Base-by-base conservation (phyloP, 1,284 basidiomycete genomes). In the Cryptococcus deneoformans region DNA sequence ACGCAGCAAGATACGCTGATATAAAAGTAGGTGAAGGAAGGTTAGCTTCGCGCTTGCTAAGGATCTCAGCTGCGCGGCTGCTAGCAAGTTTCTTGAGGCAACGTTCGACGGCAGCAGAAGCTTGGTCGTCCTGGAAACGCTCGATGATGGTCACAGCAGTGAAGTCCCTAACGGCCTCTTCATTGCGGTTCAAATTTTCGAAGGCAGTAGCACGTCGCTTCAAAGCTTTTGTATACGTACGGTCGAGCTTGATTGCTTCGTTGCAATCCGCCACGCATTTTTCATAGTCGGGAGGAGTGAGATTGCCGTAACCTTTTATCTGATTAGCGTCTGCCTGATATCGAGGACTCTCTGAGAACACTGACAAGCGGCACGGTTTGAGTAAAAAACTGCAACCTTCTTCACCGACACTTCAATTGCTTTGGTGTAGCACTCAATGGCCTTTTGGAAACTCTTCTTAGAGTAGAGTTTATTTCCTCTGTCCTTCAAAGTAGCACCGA, bases 91-190 rank as follows among this genome's bases (percentile, higher is more conserved):
- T 87, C 80, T 94, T 95, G 67, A 99, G 79, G 44, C 96, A 92
- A 45, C 93, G 86, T 78, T 99, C 96, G 11, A 99, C 92, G 1
- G 89, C 81, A 57, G 86, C 83, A 6, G 89, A 86, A 3, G 92
- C 88, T 0, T 80, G 71, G 65, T 89, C 86, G 72, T 95, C 93
- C 73, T 87, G 82, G 85, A 99, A 98, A 70, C 88, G 87, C 73
- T 95, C 92, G 47, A 99, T 83, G 64, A 99, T 96, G 12, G 93
- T 93, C 0, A 90, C 88, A 8, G 96, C 92, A 1, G 95, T 98
- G 81, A 89, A 99, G 78, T 99, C 95, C 70, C 89, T 83, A 39
- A 96, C 77, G 34, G 90, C 84, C 61, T 89, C 88, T 71, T 89
- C 85, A 58, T 84, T 85, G 47, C 85, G 82, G 52, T 85, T 86